Percentiles rank a stretch among this genome's conserved stretches.
phyloP scores from a whole-genome alignment of 148 eudicot genomes.

The Fallopia convolvulus region DNA sequence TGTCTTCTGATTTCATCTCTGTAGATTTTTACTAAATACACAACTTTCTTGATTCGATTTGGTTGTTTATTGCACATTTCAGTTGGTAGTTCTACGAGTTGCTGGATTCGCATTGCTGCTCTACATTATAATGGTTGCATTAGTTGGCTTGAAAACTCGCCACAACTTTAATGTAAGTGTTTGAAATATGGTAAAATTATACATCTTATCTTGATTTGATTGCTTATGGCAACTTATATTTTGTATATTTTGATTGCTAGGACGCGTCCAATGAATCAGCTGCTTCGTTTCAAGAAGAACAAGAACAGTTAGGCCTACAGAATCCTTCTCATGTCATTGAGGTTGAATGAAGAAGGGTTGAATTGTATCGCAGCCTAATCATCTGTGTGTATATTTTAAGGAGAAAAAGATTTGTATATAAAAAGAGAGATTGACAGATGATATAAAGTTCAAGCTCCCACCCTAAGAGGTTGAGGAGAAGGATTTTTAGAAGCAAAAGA shows the following conservation, averaged over 20 bases:
- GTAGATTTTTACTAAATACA: not conserved
- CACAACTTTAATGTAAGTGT: not conserved
- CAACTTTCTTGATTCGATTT: not conserved
- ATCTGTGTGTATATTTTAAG: not conserved
- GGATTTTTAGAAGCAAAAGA: not conserved
- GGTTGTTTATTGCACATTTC: not conserved
- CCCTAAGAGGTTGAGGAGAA: conserved; percentile 9
- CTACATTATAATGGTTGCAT: not conserved
- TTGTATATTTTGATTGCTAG: not conserved
- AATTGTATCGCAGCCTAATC: not conserved
- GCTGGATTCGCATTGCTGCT: conserved; percentile 10
- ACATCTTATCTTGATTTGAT: not conserved
- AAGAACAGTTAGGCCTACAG: not conserved
- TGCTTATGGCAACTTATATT: not conserved
- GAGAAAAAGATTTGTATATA: not conserved
- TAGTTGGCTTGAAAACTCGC: not conserved
- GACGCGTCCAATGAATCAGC: not conserved
- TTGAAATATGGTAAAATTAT: not conserved
- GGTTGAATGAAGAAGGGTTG: not conserved
- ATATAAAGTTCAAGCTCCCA: conserved; percentile 4
- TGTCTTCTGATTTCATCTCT: not conserved
- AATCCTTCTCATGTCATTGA: not conserved
- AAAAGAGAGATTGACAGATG: not conserved
- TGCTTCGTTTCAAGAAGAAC: not conserved
- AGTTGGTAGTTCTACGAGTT: conserved; percentile 3